A percentile compares a stretch with the other conserved stretches of the same genome.
These are phyloP conservation scores for Termitomyces sp. DNA, from an alignment of 768 basidiomycete genomes.

Conservation along the genomic window DNA sequence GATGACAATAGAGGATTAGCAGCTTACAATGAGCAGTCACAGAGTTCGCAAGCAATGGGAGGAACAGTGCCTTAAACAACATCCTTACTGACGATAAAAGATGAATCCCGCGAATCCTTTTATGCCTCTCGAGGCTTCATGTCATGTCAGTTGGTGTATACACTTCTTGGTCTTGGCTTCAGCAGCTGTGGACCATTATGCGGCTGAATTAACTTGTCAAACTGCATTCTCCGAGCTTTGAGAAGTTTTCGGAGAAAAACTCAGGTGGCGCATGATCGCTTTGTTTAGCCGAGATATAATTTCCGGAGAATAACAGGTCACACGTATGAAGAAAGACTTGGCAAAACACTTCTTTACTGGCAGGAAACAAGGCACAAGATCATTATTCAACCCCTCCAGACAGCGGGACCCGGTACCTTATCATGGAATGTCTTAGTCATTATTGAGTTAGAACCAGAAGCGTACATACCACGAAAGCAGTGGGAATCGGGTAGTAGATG, in stretches of 20 bases:
- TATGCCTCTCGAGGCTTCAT: background rate
- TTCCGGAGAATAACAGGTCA: background rate
- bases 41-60: background rate
- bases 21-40: background rate
- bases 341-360: background rate
- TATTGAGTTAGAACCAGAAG: background rate
- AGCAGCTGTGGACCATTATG: background rate
- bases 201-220: background rate
- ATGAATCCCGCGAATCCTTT: background rate
- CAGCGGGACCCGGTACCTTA: constrained; percentile 13
- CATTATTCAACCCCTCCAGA: constrained; percentile 9
- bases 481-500: constrained; percentile 31
- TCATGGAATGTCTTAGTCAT: background rate
- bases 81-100: background rate
- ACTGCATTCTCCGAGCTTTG: background rate
- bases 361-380: background rate
- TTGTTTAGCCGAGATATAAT: constrained; percentile 1
- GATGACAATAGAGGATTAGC: background rate
- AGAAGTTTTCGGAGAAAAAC: background rate
- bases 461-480: constrained; percentile 20
- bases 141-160: background rate
- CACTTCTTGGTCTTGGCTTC: background rate
- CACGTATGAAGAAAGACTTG: background rate
- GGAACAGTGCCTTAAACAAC: background rate
- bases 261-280: constrained; percentile 1